Percentiles rank a stretch among this genome's conserved stretches.
phyloP scores from a whole-genome alignment of 331 rosid genomes.

The Pyracantha coccinea region DNA sequence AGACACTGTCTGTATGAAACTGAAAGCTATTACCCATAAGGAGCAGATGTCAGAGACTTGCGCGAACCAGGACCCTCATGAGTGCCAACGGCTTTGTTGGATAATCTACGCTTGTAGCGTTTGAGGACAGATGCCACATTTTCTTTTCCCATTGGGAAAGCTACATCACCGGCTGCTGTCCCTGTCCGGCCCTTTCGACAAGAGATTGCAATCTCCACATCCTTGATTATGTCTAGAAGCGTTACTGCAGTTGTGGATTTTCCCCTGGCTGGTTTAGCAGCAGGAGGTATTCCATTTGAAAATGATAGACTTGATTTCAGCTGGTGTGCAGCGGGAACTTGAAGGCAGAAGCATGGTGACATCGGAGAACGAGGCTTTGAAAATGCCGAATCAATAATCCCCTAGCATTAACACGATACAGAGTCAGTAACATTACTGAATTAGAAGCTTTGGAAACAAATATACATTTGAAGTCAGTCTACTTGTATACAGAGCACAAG shows the following conservation, averaged over 20 bases:
- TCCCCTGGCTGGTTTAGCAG: slow-evolving; percentile 66
- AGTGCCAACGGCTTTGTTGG: slow-evolving; percentile 46
- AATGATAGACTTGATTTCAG: slow-evolving; percentile 57
- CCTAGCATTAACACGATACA: slow-evolving; percentile 28
- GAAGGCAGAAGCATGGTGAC: slow-evolving; percentile 86
- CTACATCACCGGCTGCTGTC: slow-evolving; percentile 90
- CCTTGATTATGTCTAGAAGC: slow-evolving; percentile 64
- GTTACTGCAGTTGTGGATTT: slow-evolving; percentile 63
- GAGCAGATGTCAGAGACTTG: slow-evolving; percentile 35
- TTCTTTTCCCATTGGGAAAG: slow-evolving; percentile 83
- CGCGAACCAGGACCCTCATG: slow-evolving; percentile 35
- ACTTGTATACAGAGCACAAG: background rate
- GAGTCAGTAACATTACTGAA: background rate
- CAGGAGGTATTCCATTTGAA: slow-evolving; percentile 79
- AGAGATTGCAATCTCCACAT: slow-evolving; percentile 73
- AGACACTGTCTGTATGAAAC: background rate
- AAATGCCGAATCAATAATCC: slow-evolving; percentile 69
- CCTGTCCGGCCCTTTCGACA: slow-evolving; percentile 79
- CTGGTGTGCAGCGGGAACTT: slow-evolving; percentile 46
- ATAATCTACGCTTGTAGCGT: slow-evolving; percentile 75
- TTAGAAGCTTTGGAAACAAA: background rate
- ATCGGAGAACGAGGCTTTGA: slow-evolving; percentile 62
- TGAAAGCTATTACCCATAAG: slow-evolving; percentile 30
- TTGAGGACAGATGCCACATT: slow-evolving; percentile 87
- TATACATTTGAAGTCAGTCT: background rate